Percentiles rank a stretch among this genome's conserved stretches.
Evolutionary conservation across 2,329 filamentous ascomycete species (phyloP).

Genomic region (Hysterium pulicare): DNA sequence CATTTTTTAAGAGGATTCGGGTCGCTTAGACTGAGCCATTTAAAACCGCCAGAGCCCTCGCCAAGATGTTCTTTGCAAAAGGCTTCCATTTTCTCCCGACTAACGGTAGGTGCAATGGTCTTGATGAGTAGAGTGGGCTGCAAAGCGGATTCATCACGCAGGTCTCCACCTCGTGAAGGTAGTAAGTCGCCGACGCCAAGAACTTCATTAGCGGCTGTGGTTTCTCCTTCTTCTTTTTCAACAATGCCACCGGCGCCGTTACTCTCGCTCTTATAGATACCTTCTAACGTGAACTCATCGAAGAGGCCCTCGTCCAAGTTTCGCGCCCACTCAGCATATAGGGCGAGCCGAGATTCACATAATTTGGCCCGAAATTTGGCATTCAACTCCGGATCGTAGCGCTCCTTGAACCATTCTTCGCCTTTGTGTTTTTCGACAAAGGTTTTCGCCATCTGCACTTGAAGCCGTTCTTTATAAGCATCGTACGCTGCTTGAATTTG

Average conservation of each 20-base stretch:
- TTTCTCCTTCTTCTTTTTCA: constrained; percentile 95
- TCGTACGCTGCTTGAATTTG: constrained; percentile 71
- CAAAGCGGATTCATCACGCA: constrained; percentile 82
- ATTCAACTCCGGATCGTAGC: constrained; percentile 81
- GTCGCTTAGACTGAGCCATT: constrained; percentile 92
- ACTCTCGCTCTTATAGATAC: constrained; percentile 87
- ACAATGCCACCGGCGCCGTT: constrained; percentile 80
- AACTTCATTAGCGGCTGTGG: constrained; percentile 86
- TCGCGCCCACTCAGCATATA: constrained; percentile 83
- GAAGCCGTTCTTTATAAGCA: constrained; percentile 62
- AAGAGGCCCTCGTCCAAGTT: constrained; percentile 83
- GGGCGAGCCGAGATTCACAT: constrained; percentile 72
- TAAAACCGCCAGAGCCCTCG: constrained; percentile 86
- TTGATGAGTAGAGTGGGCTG: constrained; percentile 96
- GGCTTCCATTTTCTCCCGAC: constrained; percentile 84
- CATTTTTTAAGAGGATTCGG: constrained; percentile 96
- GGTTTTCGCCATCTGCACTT: constrained; percentile 72
- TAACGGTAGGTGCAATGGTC: constrained; percentile 94
- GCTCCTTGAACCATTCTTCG: constrained; percentile 97
- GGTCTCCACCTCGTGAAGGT: constrained; percentile 76
- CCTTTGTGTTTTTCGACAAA: constrained; percentile 92
- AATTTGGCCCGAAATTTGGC: constrained; percentile 72
- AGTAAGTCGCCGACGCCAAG: constrained; percentile 88
- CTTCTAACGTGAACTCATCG: constrained; percentile 91
- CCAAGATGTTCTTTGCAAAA: constrained; percentile 95